These are phyloP conservation scores for Pseudocercospora macadamiae DNA, from an alignment of 2,329 filamentous ascomycete species.

Conservation along the genomic window DNA sequence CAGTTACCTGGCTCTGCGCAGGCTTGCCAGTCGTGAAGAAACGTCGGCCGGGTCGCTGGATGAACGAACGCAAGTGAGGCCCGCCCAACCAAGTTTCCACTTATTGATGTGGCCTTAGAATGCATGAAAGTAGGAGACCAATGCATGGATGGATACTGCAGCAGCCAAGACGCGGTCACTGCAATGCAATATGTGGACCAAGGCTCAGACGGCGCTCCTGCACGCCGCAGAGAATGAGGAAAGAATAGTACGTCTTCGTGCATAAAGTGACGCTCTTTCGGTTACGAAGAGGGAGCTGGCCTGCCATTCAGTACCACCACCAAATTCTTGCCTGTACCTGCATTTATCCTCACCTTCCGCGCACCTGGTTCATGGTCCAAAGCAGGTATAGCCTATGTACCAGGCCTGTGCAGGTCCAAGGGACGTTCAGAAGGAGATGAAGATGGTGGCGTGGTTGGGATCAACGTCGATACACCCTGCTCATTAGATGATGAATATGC, in stretches of 20 bases:
- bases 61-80: conserved; percentile 19
- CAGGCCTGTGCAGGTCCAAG: not conserved
- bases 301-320: conserved; percentile 24
- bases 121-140: conserved; percentile 18
- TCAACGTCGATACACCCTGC: conserved; percentile 9
- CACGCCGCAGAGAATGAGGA: conserved; percentile 16
- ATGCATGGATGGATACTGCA: conserved; percentile 17
- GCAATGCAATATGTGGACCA: conserved; percentile 20
- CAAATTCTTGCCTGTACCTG: conserved; percentile 21
- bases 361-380: conserved; percentile 15
- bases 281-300: conserved; percentile 14
- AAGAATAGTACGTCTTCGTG: conserved; percentile 17
- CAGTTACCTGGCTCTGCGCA: conserved; percentile 8
- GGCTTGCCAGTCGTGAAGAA: conserved; percentile 6
- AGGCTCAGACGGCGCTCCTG: conserved; percentile 9
- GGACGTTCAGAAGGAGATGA: not conserved
- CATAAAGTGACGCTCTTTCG: conserved; percentile 3
- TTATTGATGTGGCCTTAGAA: conserved; percentile 16
- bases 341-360: conserved; percentile 13
- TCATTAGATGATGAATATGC: not conserved
- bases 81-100: conserved; percentile 21
- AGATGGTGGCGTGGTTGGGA: conserved; percentile 20
- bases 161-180: conserved; percentile 15
- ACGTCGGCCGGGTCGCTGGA: conserved; percentile 15
- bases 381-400: conserved; percentile 1